Percentiles rank a stretch among this genome's conserved stretches.
Conservation (phyloP, 2,329 filamentous ascomycete species). For the Verticillium alfalfae region DNA sequence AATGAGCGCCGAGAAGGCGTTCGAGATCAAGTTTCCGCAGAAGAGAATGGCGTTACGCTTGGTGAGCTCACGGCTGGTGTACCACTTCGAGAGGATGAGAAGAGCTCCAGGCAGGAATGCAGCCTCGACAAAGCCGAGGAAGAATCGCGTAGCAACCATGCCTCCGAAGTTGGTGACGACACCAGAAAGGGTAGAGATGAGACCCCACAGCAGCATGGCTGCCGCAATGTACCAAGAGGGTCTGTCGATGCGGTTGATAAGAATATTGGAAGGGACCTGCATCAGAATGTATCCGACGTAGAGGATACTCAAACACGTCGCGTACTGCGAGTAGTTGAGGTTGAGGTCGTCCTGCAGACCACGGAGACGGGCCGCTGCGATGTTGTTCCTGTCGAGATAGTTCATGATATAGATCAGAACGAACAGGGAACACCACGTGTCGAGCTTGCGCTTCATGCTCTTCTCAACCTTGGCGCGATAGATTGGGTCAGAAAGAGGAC, state of each 20-base stretch:
- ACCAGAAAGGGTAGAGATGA: slow-evolving; percentile 53
- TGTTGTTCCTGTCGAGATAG: slow-evolving; percentile 65
- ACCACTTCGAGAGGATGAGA: slow-evolving; percentile 61
- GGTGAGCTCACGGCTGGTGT: slow-evolving; percentile 54
- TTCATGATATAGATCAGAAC: slow-evolving; percentile 72
- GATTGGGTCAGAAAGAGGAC: slow-evolving; percentile 27
- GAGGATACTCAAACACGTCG: slow-evolving; percentile 57
- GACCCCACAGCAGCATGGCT: slow-evolving; percentile 55
- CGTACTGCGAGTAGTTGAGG: slow-evolving; percentile 53
- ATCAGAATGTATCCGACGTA: slow-evolving; percentile 63
- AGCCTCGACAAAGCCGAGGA: slow-evolving; percentile 58
- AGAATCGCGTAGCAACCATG: slow-evolving; percentile 52
- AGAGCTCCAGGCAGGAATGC: slow-evolving; percentile 60
- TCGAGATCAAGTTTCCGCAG: slow-evolving; percentile 54
- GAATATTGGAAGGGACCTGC: slow-evolving; percentile 55
- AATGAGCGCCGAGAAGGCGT: slow-evolving; percentile 54
- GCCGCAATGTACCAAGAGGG: slow-evolving; percentile 45
- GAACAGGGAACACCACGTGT: slow-evolving; percentile 61
- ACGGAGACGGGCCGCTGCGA: slow-evolving; percentile 60
- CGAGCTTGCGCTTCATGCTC: slow-evolving; percentile 64
- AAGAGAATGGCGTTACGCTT: slow-evolving; percentile 52
- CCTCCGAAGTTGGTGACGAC: slow-evolving; percentile 44
- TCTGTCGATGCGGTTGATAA: slow-evolving; percentile 47
- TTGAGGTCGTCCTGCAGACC: slow-evolving; percentile 57
- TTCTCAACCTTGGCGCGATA: slow-evolving; percentile 55